Evolutionary conservation across 2,329 filamentous ascomycete species (phyloP).

Genomic region (Ophiostoma piceae): DNA sequence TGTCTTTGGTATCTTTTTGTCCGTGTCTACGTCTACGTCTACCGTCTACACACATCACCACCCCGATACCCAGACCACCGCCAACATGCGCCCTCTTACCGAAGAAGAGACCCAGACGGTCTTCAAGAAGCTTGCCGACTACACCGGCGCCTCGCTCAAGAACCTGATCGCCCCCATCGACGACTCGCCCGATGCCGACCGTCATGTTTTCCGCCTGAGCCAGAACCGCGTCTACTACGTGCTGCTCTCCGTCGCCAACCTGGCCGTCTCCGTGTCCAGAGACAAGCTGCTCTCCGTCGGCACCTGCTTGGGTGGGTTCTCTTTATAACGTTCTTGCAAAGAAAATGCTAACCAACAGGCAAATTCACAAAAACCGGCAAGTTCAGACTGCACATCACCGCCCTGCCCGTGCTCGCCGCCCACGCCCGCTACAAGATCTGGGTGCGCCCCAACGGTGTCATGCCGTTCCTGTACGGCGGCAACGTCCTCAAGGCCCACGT

Average conservation of each 20-base stretch:
- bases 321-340: neutral
- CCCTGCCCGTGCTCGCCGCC: conserved; percentile 75
- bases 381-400: conserved; percentile 90
- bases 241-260: conserved; percentile 79
- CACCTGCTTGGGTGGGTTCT: conserved; percentile 62
- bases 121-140: conserved; percentile 89
- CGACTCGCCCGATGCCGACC: conserved; percentile 62
- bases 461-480: conserved; percentile 94
- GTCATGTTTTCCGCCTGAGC: conserved; percentile 80
- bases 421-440: conserved; percentile 96
- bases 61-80: neutral
- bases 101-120: conserved; percentile 49
- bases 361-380: conserved; percentile 97
- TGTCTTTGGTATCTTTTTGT: neutral
- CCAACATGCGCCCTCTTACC: conserved; percentile 29
- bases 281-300: conserved; percentile 82
- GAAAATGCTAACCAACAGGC: conserved; percentile 42
- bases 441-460: conserved; percentile 93
- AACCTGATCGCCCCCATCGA: conserved; percentile 72
- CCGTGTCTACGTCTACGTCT: neutral
- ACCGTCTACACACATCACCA: conserved; percentile 2
- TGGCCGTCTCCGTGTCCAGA: conserved; percentile 79
- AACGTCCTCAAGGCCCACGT: conserved; percentile 71
- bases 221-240: conserved; percentile 82
- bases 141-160: conserved; percentile 81